These are phyloP conservation scores for Chaetomiaceae sp. DNA, from an alignment of 2,329 filamentous ascomycete species.

Conservation along the genomic window DNA sequence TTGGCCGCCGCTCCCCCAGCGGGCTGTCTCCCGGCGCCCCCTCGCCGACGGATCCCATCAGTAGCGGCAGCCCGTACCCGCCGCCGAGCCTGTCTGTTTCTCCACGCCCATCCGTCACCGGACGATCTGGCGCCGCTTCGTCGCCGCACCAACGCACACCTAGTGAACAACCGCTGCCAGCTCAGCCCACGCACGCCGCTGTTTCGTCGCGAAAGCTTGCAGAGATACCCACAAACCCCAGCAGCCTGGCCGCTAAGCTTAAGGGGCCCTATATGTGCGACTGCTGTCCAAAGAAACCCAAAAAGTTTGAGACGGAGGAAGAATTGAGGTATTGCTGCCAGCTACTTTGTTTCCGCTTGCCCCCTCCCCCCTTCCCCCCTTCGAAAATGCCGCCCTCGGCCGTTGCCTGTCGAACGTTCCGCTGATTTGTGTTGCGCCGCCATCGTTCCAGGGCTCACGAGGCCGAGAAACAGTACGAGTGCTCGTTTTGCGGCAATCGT, in stretches of 20 bases:
- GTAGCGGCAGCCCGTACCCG: constrained; percentile 43
- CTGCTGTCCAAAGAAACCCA: constrained; percentile 94
- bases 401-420: background rate
- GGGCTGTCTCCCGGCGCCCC: constrained; percentile 42
- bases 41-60: constrained; percentile 41
- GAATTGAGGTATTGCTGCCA: constrained; percentile 66
- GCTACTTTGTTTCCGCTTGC: background rate
- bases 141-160: constrained; percentile 40
- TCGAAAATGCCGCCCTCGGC: no score
- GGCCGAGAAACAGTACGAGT: constrained; percentile 94
- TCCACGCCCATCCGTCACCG: constrained; percentile 41
- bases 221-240: constrained; percentile 42
- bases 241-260: constrained; percentile 40
- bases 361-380: background rate
- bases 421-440: background rate
- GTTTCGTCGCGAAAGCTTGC: constrained; percentile 46
- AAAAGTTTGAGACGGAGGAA: constrained; percentile 81
- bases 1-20: constrained; percentile 42
- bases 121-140: constrained; percentile 30
- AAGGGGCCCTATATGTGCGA: constrained; percentile 67
- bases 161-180: constrained; percentile 32
- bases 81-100: constrained; percentile 45
- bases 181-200: constrained; percentile 28
- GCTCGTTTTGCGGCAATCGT: constrained; percentile 83
- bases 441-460: constrained; percentile 68